A percentile compares a stretch with the other conserved stretches of the same genome.
Evolutionary conservation across 75 land plant genomes (phyloP).

Genomic region (Adiantum capillusveneris): DNA sequence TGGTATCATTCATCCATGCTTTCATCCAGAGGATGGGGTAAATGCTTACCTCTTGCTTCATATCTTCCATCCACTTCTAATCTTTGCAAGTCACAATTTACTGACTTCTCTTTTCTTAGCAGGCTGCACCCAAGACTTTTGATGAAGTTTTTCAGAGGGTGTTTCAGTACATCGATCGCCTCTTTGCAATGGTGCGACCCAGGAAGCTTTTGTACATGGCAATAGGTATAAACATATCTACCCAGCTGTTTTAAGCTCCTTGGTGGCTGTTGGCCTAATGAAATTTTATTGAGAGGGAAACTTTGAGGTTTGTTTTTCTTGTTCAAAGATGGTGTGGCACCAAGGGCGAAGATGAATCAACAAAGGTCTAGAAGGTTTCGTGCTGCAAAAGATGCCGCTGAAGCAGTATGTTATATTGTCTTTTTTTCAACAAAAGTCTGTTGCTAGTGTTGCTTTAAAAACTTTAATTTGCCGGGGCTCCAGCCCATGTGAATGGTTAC

Average conservation of each 20-base stretch:
- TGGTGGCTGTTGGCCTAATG: too few relatives aligned
- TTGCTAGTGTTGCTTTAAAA: too few relatives aligned
- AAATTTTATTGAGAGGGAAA: too few relatives aligned
- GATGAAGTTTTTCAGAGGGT: slow-evolving; percentile 72
- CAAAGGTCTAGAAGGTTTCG: slow-evolving; percentile 64
- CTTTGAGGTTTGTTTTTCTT: background rate
- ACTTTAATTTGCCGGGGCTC: too few relatives aligned
- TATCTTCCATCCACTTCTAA: background rate
- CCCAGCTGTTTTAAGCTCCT: background rate
- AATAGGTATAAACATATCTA: slow-evolving; percentile 38
- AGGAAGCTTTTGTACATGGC: slow-evolving; percentile 78
- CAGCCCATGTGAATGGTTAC: too few relatives aligned
- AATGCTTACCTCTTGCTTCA: background rate
- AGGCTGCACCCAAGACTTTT: slow-evolving; percentile 73
- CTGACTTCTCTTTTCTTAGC: slow-evolving; percentile 12
- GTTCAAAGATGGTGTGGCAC: slow-evolving; percentile 57
- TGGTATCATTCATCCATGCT: slow-evolving; percentile 89
- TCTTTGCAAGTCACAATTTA: background rate
- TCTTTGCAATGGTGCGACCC: slow-evolving; percentile 80
- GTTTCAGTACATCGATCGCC: slow-evolving; percentile 77
- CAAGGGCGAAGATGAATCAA: slow-evolving; percentile 72
- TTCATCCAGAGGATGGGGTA: slow-evolving; percentile 80
- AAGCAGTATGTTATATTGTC: slow-evolving; percentile 31
- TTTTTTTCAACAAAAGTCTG: background rate
- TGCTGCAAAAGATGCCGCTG: slow-evolving; percentile 73